Base-by-base conservation (phyloP, 2,329 filamentous ascomycete species). In the Acrodontium crateriforme region DNA sequence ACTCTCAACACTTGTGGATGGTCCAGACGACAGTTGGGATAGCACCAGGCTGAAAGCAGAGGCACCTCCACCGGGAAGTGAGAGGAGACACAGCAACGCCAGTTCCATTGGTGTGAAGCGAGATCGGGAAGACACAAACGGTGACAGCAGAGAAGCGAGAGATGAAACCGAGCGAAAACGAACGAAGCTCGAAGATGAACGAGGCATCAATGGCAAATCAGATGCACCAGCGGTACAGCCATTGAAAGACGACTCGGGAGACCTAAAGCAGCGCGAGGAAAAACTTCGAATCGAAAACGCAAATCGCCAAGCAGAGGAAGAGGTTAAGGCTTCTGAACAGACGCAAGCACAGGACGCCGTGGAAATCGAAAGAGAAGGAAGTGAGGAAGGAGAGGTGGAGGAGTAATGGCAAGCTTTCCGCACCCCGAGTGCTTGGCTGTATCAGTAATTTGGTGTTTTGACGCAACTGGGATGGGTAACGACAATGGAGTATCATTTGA, bases 321-420 rank as follows among this genome's bases (percentile, higher is more conserved):
- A 46, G 13, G 31, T 36, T 3, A 30, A 41, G 13, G 31, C 33
- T 9, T 28, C 24, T 13, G 21, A 28, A 16, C 16, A 25, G 18
- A 12, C 9, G 15, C 25, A 13, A 22, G 28, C 18, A 32, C 30
- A 18, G 19, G 34, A 35, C 22, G 19, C 9, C 7, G 37, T 25
- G 19, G 14, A 23, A 20, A 30, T 29, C 16, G 11, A 33, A 18
- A 28, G 38, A 17, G 46, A 51, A 22, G 52, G 43, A 7, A 62
- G 58, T 29, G 60, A 63, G 39, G 60, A 63, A 41, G 60, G 60
- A 18, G 59, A 63, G 36, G 41, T 63, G 30, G 58, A 61, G 43
- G 59, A 59, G 31, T 62, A 54, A 36, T 22, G 13, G 4, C 20
- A 22, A n/a, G n/a, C n/a, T n/a, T n/a, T n/a, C n/a, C n/a, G n/a